Percentiles rank a stretch among this genome's conserved stretches.
These are phyloP conservation scores for Botrytis sinoallii DNA, from an alignment of 2,329 filamentous ascomycete genomes.

Conservation along the genomic window DNA sequence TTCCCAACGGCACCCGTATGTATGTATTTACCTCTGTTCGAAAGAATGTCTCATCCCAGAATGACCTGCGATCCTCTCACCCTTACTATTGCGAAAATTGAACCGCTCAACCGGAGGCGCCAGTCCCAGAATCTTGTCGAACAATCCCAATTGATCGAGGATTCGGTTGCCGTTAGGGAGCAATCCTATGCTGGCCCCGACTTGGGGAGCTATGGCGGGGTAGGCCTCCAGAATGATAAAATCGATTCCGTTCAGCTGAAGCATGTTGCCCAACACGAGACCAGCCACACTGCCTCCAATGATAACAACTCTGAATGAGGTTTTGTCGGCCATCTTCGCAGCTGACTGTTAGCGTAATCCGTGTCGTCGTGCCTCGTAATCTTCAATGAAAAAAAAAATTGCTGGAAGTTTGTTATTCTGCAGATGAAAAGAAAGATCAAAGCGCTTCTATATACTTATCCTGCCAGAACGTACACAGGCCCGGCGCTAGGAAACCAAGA, in stretches of 20 bases:
- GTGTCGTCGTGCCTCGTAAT: not conserved
- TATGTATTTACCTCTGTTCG: slow-evolving; percentile 1
- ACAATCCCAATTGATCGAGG: slow-evolving; percentile 49
- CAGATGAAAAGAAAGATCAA: not conserved
- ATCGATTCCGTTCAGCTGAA: slow-evolving; percentile 46
- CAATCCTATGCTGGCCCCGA: slow-evolving; percentile 49
- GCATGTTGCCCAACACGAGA: slow-evolving; percentile 45
- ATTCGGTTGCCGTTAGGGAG: slow-evolving; percentile 44
- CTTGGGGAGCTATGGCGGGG: slow-evolving; percentile 42
- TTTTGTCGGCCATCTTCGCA: slow-evolving; percentile 1
- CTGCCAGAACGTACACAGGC: not conserved
- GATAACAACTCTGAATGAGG: slow-evolving; percentile 42
- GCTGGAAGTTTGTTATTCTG: not conserved
- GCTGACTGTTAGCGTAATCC: not conserved
- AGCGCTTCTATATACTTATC: not conserved
- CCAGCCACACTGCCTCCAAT: slow-evolving; percentile 50
- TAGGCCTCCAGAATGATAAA: slow-evolving; percentile 49
- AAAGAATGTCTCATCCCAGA: not conserved
- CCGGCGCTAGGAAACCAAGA: not conserved
- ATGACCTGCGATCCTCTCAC: slow-evolving; percentile 2
- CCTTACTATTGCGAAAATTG: slow-evolving; percentile 7
- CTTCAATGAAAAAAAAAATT: not conserved
- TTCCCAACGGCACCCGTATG: not conserved
- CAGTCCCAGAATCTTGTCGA: slow-evolving; percentile 15
- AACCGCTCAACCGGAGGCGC: slow-evolving; percentile 10